Percentiles rank a stretch among this genome's conserved stretches.
Conservation (phyloP, 2,329 filamentous ascomycete genomes). For the Trichothecium sympodiale region DNA sequence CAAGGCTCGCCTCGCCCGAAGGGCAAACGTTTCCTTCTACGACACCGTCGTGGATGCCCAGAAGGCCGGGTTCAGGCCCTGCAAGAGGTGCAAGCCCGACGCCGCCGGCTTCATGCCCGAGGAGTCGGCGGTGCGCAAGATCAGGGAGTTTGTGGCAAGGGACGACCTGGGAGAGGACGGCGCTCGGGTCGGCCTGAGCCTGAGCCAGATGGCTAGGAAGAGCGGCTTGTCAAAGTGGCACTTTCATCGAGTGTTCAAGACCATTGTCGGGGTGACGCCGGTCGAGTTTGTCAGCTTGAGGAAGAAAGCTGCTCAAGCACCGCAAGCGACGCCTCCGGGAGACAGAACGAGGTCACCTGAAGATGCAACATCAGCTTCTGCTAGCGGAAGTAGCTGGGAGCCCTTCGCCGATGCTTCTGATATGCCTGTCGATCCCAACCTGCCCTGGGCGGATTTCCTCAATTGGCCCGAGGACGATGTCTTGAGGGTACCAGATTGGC, state of each 20-base stretch:
- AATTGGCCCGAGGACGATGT: constrained; percentile 4
- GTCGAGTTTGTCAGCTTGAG: constrained; percentile 17
- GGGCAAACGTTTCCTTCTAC: constrained; percentile 49
- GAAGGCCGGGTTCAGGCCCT: constrained; percentile 39
- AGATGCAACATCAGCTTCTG: too few species aligned
- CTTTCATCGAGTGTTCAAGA: constrained; percentile 48
- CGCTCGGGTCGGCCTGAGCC: constrained; percentile 13
- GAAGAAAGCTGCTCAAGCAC: background rate
- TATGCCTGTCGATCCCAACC: background rate
- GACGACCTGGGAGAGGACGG: background rate
- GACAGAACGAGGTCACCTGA: constrained; percentile 6
- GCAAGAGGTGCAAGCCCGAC: constrained; percentile 43
- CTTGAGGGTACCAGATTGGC: too few species aligned
- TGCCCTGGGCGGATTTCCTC: constrained; percentile 1
- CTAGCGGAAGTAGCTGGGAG: too few species aligned
- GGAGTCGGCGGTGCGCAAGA: constrained; percentile 30
- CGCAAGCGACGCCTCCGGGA: background rate
- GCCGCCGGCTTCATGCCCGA: constrained; percentile 28
- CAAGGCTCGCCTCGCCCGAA: constrained; percentile 46
- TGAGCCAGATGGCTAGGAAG: constrained; percentile 36
- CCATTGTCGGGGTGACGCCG: constrained; percentile 37
- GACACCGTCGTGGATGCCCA: constrained; percentile 31
- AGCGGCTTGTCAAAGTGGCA: constrained; percentile 45
- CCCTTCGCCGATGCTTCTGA: background rate
- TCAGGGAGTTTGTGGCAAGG: constrained; percentile 18